These are phyloP conservation scores for Chenopodium formosanum DNA, from an alignment of 148 eudicot species.

Conservation along the genomic window DNA sequence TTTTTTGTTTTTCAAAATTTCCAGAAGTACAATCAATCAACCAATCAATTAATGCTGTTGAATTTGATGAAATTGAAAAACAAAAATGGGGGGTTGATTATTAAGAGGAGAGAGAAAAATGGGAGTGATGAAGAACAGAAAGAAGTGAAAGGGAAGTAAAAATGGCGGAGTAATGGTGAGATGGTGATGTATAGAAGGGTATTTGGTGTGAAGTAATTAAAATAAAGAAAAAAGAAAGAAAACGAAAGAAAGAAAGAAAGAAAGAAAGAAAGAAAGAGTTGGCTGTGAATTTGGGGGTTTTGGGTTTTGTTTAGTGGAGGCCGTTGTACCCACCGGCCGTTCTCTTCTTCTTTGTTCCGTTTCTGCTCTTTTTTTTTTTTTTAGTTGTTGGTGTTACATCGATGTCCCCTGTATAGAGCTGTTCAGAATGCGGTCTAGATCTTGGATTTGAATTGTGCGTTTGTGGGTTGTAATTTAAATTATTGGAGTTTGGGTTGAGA, in stretches of 20 bases:
- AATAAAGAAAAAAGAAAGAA: neutral
- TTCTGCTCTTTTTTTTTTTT: neutral
- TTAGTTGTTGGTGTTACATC: too few relatives aligned
- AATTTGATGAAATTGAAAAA: neutral
- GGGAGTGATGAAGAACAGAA: neutral
- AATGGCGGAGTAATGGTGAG: neutral
- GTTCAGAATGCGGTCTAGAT: too few relatives aligned
- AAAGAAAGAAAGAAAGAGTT: neutral
- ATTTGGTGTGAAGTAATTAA: neutral
- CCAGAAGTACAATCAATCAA: neutral
- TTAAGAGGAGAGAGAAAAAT: neutral
- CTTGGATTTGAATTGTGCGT: too few relatives aligned
- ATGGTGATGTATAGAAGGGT: neutral
- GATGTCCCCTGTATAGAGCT: too few relatives aligned
- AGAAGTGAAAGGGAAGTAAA: constrained; percentile 8
- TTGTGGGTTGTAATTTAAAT: too few relatives aligned
- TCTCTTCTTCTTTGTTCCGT: neutral
- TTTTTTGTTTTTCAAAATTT: neutral
- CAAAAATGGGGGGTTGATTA: too few relatives aligned
- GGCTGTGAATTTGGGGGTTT: neutral
- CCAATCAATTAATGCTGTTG: neutral
- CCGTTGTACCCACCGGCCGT: constrained; percentile 20
- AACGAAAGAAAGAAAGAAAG: neutral
- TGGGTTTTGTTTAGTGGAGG: neutral
- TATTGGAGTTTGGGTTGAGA: too few relatives aligned